A percentile compares a stretch with the other conserved stretches of the same genome.
Conservation (phyloP, 2,329 filamentous ascomycete species). For the Colletotrichum magnum region DNA sequence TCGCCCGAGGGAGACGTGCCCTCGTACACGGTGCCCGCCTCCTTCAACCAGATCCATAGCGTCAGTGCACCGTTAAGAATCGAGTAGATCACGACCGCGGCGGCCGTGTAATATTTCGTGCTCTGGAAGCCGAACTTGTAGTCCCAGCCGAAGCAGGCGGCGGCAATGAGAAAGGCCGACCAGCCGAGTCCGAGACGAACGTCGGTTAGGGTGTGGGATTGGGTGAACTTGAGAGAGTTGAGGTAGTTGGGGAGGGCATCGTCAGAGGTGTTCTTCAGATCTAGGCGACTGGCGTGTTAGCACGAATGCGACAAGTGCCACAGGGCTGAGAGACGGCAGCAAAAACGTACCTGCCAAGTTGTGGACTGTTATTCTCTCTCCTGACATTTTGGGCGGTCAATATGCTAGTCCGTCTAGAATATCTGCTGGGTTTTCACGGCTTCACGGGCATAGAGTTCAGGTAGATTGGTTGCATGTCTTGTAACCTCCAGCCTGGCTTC, state of each 20-base stretch:
- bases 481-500: constrained; percentile 41
- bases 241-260: constrained; percentile 96
- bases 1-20: constrained; percentile 77
- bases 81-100: constrained; percentile 85
- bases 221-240: constrained; percentile 86
- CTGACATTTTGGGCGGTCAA: constrained; percentile 51
- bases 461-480: constrained; percentile 23
- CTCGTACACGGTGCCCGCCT: constrained; percentile 86
- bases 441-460: constrained; percentile 16
- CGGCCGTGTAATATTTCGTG: constrained; percentile 85
- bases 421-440: neutral
- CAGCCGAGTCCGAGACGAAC: constrained; percentile 89
- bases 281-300: constrained; percentile 60
- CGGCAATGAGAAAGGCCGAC: constrained; percentile 83
- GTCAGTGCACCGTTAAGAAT: constrained; percentile 83
- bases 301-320: constrained; percentile 30
- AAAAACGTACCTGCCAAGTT: constrained; percentile 71
- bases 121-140: constrained; percentile 90
- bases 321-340: constrained; percentile 1
- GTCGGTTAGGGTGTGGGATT: constrained; percentile 85
- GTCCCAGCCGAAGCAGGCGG: constrained; percentile 90
- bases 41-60: constrained; percentile 87
- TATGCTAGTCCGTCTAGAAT: neutral
- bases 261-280: constrained; percentile 97
- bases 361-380: constrained; percentile 75